Conservation (phyloP, 768 basidiomycete genomes). For the Pisolithus microcarpus region DNA sequence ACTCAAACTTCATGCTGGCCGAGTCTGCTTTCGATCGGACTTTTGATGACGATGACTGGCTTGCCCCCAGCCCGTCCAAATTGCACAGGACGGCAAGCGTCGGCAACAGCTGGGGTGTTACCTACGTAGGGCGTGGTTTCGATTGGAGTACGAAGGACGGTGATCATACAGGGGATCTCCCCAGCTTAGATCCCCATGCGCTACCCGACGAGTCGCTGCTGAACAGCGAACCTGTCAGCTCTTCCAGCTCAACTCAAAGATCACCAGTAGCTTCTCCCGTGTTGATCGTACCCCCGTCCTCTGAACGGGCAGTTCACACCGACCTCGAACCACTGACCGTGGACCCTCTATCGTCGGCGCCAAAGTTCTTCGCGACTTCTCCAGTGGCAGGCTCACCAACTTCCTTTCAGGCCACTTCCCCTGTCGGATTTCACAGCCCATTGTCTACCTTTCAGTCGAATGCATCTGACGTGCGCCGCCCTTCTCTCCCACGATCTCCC, state of each 20-base stretch:
- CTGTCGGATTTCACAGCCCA: slow-evolving; percentile 12
- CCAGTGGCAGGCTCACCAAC: slow-evolving; percentile 25
- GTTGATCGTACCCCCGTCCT: slow-evolving; percentile 22
- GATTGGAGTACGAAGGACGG: slow-evolving; percentile 53
- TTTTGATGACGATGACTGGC: slow-evolving; percentile 71
- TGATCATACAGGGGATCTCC: slow-evolving; percentile 11
- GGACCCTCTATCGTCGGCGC: slow-evolving; percentile 22
- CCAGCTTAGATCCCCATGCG: slow-evolving; percentile 5
- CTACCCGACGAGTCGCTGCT: slow-evolving; percentile 11
- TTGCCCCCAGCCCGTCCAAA: slow-evolving; percentile 39
- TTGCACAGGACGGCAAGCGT: slow-evolving; percentile 61
- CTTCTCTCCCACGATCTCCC: slow-evolving; percentile 40
- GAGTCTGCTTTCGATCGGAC: slow-evolving; percentile 51
- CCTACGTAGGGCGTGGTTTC: slow-evolving; percentile 77
- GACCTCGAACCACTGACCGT: slow-evolving; percentile 22
- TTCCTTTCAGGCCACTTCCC: slow-evolving; percentile 31
- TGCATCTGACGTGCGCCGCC: slow-evolving; percentile 16
- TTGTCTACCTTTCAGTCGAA: slow-evolving; percentile 15
- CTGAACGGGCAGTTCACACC: slow-evolving; percentile 9
- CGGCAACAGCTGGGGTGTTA: slow-evolving; percentile 78
- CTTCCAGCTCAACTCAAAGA: slow-evolving; percentile 5
- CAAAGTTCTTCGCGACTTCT: slow-evolving; percentile 24
- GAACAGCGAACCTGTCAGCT: slow-evolving; percentile 4
- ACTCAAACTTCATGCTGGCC: slow-evolving; percentile 43
- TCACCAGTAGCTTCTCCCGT: slow-evolving; percentile 11